These are phyloP conservation scores for Trichoderma orchidacearum DNA, from an alignment of 495 filamentous ascomycete species.

Conservation along the genomic window DNA sequence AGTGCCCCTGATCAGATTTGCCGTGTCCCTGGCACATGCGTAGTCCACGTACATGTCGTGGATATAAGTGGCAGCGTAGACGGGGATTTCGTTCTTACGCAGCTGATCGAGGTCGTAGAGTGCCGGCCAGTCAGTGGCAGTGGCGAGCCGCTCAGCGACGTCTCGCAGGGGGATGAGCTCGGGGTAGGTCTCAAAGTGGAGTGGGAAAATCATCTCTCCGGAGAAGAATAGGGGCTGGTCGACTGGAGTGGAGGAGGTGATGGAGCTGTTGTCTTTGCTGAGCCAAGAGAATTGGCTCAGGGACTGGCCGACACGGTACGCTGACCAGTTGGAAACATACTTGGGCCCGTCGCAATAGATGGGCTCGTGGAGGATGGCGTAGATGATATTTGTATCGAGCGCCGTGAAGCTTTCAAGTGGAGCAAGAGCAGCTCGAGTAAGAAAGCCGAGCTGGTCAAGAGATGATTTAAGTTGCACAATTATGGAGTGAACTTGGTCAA, in stretches of 20 bases:
- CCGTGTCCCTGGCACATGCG: slow-evolving; percentile 58
- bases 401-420: slow-evolving; percentile 48
- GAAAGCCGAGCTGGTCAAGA: slow-evolving; percentile 52
- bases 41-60: slow-evolving; percentile 95
- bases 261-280: background rate
- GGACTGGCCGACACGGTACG: slow-evolving; percentile 24
- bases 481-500: slow-evolving; percentile 56
- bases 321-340: slow-evolving; percentile 33
- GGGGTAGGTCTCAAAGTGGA: slow-evolving; percentile 63
- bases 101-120: slow-evolving; percentile 68
- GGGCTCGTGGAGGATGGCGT: slow-evolving; percentile 75
- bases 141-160: slow-evolving; percentile 58
- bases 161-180: slow-evolving; percentile 52
- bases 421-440: slow-evolving; percentile 57
- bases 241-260: slow-evolving; percentile 13
- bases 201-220: slow-evolving; percentile 83
- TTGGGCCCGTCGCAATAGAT: slow-evolving; percentile 54
- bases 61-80: slow-evolving; percentile 73
- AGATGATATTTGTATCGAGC: slow-evolving; percentile 67
- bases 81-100: slow-evolving; percentile 66
- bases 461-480: slow-evolving; percentile 56
- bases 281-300: slow-evolving; percentile 30
- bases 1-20: slow-evolving; percentile 56
- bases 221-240: slow-evolving; percentile 60
- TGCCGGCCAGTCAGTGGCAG: slow-evolving; percentile 50